These are phyloP conservation scores for Aspergillus nomiae DNA, from an alignment of 2,329 filamentous ascomycete genomes.

Conservation along the genomic window DNA sequence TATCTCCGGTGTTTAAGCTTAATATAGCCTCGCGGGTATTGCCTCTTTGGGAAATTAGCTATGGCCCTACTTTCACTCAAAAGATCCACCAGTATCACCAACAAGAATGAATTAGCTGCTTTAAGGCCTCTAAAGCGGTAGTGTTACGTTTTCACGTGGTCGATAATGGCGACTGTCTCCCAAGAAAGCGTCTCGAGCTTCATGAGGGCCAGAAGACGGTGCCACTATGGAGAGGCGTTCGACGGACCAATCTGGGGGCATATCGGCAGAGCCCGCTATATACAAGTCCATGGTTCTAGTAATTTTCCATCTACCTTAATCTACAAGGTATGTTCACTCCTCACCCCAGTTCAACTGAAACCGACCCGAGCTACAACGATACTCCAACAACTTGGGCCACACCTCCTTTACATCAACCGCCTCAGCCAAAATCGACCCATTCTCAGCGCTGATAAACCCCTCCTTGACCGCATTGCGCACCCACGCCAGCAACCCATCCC, in stretches of 20 bases:
- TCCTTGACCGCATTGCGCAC: conserved; percentile 72
- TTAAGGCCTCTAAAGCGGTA: not conserved
- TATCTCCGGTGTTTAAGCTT: not conserved
- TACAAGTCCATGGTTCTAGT: not conserved
- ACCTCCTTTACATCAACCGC: conserved; percentile 73
- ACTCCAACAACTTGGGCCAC: conserved; percentile 68
- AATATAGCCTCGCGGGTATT: not conserved
- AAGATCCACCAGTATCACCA: not conserved
- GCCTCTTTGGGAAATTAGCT: not conserved
- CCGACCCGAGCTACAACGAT: conserved; percentile 72
- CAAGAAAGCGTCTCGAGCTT: not conserved
- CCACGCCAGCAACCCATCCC: conserved; percentile 84
- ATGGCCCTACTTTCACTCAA: not conserved
- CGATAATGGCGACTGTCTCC: not conserved
- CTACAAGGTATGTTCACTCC: conserved; percentile 50
- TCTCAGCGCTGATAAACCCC: conserved; percentile 73
- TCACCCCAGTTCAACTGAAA: conserved; percentile 82
- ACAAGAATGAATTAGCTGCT: not conserved
- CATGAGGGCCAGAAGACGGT: not conserved
- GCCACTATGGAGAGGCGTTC: too few species aligned
- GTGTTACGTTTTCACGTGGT: not conserved
- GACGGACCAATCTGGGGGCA: not conserved
- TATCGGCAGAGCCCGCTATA: not conserved
- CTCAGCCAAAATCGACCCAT: conserved; percentile 76
- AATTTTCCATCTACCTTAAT: not conserved